These are phyloP conservation scores for Pythium vanterpoolii DNA, from an alignment of 352 stramenopile genomes.

Conservation along the genomic window DNA sequence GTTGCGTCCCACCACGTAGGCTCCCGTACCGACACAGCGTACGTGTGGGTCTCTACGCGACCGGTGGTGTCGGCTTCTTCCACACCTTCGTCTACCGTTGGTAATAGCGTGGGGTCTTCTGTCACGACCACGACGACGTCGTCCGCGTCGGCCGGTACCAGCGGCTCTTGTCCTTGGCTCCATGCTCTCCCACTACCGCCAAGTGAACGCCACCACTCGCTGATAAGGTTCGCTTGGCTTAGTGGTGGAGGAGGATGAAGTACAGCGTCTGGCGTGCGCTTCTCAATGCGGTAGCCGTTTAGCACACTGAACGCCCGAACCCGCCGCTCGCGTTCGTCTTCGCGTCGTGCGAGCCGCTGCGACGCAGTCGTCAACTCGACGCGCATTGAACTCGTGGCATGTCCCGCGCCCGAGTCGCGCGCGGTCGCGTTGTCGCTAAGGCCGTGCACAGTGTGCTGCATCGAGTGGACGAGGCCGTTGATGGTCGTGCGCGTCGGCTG, in stretches of 20 bases:
- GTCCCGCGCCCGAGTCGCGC: not conserved
- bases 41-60: slow-evolving; percentile 1
- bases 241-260: too few species aligned
- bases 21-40: slow-evolving; percentile 7
- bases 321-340: slow-evolving; percentile 50
- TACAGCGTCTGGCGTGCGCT: too few species aligned
- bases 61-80: not conserved
- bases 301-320: slow-evolving; percentile 55
- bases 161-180: not conserved
- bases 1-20: slow-evolving; percentile 10
- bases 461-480: slow-evolving; percentile 47
- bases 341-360: slow-evolving; percentile 45
- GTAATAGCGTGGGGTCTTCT: not conserved
- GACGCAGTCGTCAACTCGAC: slow-evolving; percentile 41
- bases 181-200: not conserved
- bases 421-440: too few species aligned
- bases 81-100: not conserved
- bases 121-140: slow-evolving; percentile 10
- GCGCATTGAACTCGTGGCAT: slow-evolving; percentile 43
- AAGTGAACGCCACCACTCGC: not conserved
- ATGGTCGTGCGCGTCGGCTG: slow-evolving; percentile 66
- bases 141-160: slow-evolving; percentile 1
- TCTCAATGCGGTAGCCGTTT: slow-evolving; percentile 40
- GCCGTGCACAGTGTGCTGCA: slow-evolving; percentile 32
- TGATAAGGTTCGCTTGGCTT: slow-evolving; percentile 1